phyloP scores from a whole-genome alignment of 2,329 filamentous ascomycete genomes.

The Diaporthe caulivora region DNA sequence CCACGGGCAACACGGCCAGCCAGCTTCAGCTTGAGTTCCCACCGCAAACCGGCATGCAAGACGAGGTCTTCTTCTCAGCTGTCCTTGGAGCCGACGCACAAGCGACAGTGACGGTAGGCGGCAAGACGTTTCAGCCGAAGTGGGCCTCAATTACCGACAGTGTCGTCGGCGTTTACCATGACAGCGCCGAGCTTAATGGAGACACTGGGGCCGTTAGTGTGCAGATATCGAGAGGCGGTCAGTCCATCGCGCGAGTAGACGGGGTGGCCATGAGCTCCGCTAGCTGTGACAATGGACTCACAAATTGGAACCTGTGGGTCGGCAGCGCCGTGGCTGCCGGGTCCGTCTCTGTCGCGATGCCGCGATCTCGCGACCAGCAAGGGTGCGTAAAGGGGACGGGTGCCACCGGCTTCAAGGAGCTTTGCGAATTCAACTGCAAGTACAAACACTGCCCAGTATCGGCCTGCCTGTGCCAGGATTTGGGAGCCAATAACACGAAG shows the following conservation, averaged over 20 bases:
- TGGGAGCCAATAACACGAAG: background rate
- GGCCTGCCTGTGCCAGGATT: background rate
- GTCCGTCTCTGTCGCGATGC: background rate
- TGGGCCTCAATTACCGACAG: background rate
- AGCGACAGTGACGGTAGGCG: background rate
- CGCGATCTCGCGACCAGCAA: background rate
- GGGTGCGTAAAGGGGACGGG: background rate
- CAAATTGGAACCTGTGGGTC: background rate
- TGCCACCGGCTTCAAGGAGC: background rate
- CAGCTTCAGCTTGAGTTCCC: conserved; percentile 44
- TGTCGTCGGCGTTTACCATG: background rate
- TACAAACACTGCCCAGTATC: background rate
- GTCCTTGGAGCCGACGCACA: background rate
- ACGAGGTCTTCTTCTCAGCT: background rate
- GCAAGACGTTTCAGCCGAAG: background rate
- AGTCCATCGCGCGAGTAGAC: background rate
- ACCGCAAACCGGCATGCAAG: conserved; percentile 20
- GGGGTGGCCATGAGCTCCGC: background rate
- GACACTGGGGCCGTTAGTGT: background rate
- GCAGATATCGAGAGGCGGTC: background rate
- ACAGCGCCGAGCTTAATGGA: background rate
- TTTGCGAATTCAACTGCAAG: background rate
- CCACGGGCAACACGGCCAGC: conserved; percentile 47
- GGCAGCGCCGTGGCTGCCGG: background rate
- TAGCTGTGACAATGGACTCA: background rate